A percentile compares a stretch with the other conserved stretches of the same genome.
These are phyloP conservation scores for Lachnellula cervina DNA, from an alignment of 2,329 filamentous ascomycete genomes.

Conservation along the genomic window DNA sequence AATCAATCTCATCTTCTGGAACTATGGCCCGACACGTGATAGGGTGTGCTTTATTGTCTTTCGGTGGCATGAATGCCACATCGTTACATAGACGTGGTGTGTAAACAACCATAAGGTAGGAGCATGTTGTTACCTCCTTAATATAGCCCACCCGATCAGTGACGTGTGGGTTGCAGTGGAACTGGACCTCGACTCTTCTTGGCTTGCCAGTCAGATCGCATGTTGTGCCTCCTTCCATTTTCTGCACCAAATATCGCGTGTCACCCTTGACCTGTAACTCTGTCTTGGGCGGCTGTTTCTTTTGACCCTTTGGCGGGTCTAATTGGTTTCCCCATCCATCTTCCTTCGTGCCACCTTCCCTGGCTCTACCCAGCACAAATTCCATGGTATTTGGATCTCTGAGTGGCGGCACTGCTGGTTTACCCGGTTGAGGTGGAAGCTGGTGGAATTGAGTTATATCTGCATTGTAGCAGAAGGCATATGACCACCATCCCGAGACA, in stretches of 20 bases:
- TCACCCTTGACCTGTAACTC: conserved; percentile 62
- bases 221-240: conserved; percentile 58
- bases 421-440: conserved; percentile 55
- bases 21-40: conserved; percentile 61
- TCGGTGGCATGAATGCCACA: conserved; percentile 65
- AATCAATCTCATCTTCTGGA: conserved; percentile 33
- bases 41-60: conserved; percentile 56
- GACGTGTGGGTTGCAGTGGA: conserved; percentile 56
- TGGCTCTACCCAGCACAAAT: conserved; percentile 59
- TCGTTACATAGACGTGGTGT: conserved; percentile 71
- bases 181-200: conserved; percentile 61
- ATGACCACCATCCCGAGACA: conserved; percentile 70
- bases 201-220: conserved; percentile 68
- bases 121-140: conserved; percentile 67
- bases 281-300: conserved; percentile 29
- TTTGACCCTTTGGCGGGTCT: conserved; percentile 22
- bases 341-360: conserved; percentile 29
- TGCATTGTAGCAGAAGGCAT: conserved; percentile 68
- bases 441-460: conserved; percentile 71
- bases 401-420: conserved; percentile 58
- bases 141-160: conserved; percentile 66
- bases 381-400: conserved; percentile 60
- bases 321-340: conserved; percentile 32
- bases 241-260: conserved; percentile 64
- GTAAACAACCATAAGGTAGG: conserved; percentile 70